Base-by-base conservation (phyloP, 1,139 yeast genomes). In the Blastobotrys serpentis region DNA sequence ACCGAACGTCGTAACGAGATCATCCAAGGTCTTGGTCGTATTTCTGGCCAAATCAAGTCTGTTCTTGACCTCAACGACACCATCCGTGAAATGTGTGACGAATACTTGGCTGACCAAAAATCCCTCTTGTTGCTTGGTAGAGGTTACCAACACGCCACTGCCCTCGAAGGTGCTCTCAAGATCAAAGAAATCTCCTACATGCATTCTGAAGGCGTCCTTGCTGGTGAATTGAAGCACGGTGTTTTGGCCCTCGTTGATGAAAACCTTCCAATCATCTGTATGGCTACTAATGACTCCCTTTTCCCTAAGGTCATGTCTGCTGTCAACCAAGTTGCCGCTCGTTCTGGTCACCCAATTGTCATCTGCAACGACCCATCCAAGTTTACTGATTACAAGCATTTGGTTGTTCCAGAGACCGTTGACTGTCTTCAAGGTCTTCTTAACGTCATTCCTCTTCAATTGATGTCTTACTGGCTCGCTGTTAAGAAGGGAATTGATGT, bases 181-280 rank as follows among this genome's bases (percentile, higher is more conserved):
- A 92, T 94, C 67, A 94, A 94, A 73, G 99, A 94, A 72, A 94
- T 94, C 56, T 90, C 98, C 4, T 94, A 94, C 70, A 94, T 92
- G 90, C 99, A 94, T 69, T 88, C 98, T 22, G 99, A 94, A 74
- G 99, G 98, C 75, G 96, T 94, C 46, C 81, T 92, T 58, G 98
- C 99, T 22, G 99, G 98, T 68, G 99, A 94, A 72, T 81, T 94
- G 71, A 94, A 94, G 72, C 99, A 94, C 67, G 99, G 99, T 71
- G 96, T 89, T 34, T 79, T 94, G 64, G 99, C 99, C 2, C 78
- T 94, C 57, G 97, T 94, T 55, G 99, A 94, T 69, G 95, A 87
- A 63, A 76, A 85, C 59, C 77, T 94, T 65, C 98, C 98, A 55
- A 88, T 92, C 57, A 85, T 94, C 70, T 95, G 95, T 10, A 83